Percentiles rank a stretch among this genome's conserved stretches.
Conservation (phyloP, 805 yeast species). For the Schwanniomyces pseudopolymorphus region DNA sequence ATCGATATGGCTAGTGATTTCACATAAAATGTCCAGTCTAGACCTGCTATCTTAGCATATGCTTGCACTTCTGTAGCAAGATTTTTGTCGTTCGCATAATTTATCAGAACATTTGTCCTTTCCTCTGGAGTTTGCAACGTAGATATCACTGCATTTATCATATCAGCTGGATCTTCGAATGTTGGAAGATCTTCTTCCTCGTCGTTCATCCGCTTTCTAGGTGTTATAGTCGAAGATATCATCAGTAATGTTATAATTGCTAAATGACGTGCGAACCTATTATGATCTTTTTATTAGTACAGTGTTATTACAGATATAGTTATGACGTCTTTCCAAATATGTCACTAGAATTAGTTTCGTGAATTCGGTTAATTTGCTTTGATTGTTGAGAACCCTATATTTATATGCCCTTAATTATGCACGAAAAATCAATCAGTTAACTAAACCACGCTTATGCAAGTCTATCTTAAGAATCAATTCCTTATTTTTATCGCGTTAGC, state of each 20-base stretch:
- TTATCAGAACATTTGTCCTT: constrained; percentile 67
- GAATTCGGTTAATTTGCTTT: not conserved
- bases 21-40: constrained; percentile 92
- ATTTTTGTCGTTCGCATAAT: constrained; percentile 72
- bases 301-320: not conserved
- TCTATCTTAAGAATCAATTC: not conserved
- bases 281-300: not conserved
- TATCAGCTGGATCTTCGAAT: constrained; percentile 60
- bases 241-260: not conserved
- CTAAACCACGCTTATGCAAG: not conserved
- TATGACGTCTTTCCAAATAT: not conserved
- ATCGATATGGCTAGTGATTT: constrained; percentile 71
- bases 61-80: constrained; percentile 86
- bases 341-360: not conserved
- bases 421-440: not conserved
- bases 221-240: constrained; percentile 29
- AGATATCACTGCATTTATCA: constrained; percentile 73
- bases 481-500: not conserved
- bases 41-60: constrained; percentile 93
- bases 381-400: not conserved
- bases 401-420: not conserved
- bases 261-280: not conserved
- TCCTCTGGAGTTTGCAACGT: constrained; percentile 70
- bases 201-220: constrained; percentile 25
- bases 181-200: constrained; percentile 30